Evolutionary conservation across 2,329 filamentous ascomycete genomes (phyloP), one percentile per base, ranked within the genome.

Genomic region (Colletotrichum karsti): DNA sequence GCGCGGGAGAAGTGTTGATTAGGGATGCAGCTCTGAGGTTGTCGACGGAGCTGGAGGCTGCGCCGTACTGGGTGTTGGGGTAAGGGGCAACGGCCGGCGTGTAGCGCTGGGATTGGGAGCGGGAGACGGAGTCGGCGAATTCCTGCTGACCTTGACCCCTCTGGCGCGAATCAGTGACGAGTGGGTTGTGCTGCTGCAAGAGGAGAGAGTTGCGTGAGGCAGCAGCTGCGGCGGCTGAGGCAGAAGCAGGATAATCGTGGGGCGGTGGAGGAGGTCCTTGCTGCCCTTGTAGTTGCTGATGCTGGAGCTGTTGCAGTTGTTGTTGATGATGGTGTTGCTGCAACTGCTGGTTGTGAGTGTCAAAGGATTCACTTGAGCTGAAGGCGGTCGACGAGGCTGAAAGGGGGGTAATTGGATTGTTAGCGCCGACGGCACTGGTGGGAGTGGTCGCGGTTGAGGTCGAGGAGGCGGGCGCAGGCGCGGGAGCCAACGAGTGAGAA

Each of bases 51-150:
- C 70, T 77, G 20, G 80, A 80, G 22, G 77, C 76, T 58, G 78
- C 71, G 66, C 74, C 71, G 72, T 81, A 81, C 37, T 77, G 72
- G 33, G 75, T 73, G 61, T 77, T 78, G 72, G 77, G 76, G 55
- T 79, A 73, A 35, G 74, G 76, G 33, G 76, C 73, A 53, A 72
- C 71, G 69, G 69, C 73, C 71, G 64, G 77, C 71, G 77, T 78
- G 72, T 83, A 86, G 72, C 84, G 83, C 69, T 86, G 83, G 70
- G 84, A 87, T 76, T 88, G 85, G 13, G 85, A 85, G 61, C 85
- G 84, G 63, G 81, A 82, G 35, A 85, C 81, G 57, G 82, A 77
- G 70, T 86, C 84, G 63, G 78, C 77, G 70, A 84, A 86, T 69
- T 87, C 85, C 62, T 77, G 75, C 74, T 71, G 46, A 50, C 41